Evolutionary conservation across 371 early-diverging fungal species (phyloP).

Genomic region (Mucor racemosus): DNA sequence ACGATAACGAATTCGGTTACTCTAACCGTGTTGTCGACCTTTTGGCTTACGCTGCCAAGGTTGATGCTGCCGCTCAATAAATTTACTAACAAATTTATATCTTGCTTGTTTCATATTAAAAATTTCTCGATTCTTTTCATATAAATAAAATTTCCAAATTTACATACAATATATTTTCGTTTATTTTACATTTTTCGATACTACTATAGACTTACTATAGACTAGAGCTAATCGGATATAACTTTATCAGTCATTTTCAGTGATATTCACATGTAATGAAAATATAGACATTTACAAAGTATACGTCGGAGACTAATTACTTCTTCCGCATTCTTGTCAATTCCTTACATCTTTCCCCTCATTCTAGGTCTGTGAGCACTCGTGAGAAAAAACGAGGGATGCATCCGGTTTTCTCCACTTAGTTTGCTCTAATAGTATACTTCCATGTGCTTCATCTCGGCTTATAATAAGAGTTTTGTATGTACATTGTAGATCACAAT

Average conservation of each 20-base stretch:
- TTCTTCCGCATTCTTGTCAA: not conserved
- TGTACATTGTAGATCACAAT: not conserved
- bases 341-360: not conserved
- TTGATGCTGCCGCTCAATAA: slow-evolving; percentile 46
- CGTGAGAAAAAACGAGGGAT: slow-evolving; percentile 13
- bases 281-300: not conserved
- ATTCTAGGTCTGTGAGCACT: slow-evolving; percentile 10
- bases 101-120: slow-evolving; percentile 3
- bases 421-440: slow-evolving; percentile 4
- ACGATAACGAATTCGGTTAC: slow-evolving; percentile 95
- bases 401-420: slow-evolving; percentile 8
- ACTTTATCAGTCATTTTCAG: not conserved
- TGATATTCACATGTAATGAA: slow-evolving; percentile 8
- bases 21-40: slow-evolving; percentile 92
- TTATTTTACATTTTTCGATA: not conserved
- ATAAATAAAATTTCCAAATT: slow-evolving; percentile 4
- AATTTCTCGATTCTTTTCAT: slow-evolving; percentile 1
- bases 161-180: not conserved
- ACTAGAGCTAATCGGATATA: not conserved
- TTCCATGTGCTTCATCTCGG: not conserved
- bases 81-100: not conserved
- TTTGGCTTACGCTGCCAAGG: slow-evolving; percentile 74
- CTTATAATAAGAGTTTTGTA: not conserved
- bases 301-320: not conserved
- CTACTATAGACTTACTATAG: not conserved